These are phyloP conservation scores for Chlorella sp. DNA, from an alignment of 139 green algal species.

Conservation along the genomic window DNA sequence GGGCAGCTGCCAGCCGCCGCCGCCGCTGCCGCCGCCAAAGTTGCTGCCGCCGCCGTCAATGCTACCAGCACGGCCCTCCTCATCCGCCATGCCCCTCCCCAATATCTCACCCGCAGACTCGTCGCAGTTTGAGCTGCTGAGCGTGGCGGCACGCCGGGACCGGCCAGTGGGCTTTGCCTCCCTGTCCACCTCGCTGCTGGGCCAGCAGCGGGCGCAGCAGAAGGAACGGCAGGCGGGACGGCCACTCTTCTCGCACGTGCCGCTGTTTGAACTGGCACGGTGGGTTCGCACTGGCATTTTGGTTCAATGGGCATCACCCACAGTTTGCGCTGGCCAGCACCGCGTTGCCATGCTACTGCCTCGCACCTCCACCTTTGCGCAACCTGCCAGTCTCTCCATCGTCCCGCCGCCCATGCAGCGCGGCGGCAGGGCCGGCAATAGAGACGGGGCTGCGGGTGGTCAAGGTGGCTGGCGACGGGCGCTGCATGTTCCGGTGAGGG, in stretches of 20 bases:
- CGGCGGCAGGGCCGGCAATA: conserved; percentile 1
- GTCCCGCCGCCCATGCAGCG: neutral
- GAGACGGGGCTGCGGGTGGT: conserved; percentile 47
- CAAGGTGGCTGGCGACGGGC: conserved; percentile 56
- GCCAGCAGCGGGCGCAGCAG: conserved; percentile 7
- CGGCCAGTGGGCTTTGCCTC: conserved; percentile 11
- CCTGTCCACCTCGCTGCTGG: conserved; percentile 9
- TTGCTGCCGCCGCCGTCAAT: neutral
- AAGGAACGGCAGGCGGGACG: neutral
- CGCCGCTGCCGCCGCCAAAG: neutral
- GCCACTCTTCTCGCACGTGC: conserved; percentile 13
- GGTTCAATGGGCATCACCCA: neutral
- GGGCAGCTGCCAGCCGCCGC: neutral
- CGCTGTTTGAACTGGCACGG: conserved; percentile 39
- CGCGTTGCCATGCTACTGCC: no score
- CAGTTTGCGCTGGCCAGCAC: no score
- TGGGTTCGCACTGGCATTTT: neutral
- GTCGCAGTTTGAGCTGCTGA: conserved; percentile 7
- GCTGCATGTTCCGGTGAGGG: conserved; percentile 69
- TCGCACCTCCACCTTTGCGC: no score
- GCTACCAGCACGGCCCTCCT: neutral
- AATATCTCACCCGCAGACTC: neutral
- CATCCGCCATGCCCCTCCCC: neutral
- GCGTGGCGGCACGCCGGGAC: neutral
- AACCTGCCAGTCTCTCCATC: no score